phyloP scores from a whole-genome alignment of 345 rosid genomes.

The Populus deltoides region DNA sequence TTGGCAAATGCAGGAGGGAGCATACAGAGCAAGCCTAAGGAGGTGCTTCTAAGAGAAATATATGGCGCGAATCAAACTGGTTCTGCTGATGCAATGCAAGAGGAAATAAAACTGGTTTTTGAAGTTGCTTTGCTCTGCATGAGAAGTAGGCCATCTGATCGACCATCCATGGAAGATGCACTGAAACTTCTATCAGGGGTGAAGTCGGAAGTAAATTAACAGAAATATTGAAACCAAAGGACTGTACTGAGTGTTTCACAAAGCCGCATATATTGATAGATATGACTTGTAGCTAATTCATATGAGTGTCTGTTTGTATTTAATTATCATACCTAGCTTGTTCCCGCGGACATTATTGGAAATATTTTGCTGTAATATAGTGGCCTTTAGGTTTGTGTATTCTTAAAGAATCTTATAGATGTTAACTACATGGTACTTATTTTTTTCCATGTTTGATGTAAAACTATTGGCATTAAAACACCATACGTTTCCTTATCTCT shows the following conservation, averaged over 20 bases:
- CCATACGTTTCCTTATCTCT: too few species aligned
- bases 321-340: background rate
- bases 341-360: background rate
- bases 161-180: conserved; percentile 63
- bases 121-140: conserved; percentile 78
- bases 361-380: conserved; percentile 17
- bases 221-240: background rate
- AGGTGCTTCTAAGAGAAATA: conserved; percentile 55
- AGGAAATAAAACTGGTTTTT: conserved; percentile 53
- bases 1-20: conserved; percentile 37
- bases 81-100: conserved; percentile 29
- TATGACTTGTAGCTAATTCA: conserved; percentile 20
- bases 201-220: conserved; percentile 31
- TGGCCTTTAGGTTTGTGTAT: conserved; percentile 2
- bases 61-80: conserved; percentile 46
- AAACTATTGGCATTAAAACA: background rate
- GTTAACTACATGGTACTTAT: background rate
- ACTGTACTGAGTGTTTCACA: conserved; percentile 1
- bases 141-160: conserved; percentile 44
- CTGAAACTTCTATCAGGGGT: conserved; percentile 55
- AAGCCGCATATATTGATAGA: background rate
- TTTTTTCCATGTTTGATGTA: background rate
- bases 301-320: conserved; percentile 19
- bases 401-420: background rate
- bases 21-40: conserved; percentile 55